Conservation (phyloP, 1,139 yeast species). For the Zygosaccharomyces sapae region DNA sequence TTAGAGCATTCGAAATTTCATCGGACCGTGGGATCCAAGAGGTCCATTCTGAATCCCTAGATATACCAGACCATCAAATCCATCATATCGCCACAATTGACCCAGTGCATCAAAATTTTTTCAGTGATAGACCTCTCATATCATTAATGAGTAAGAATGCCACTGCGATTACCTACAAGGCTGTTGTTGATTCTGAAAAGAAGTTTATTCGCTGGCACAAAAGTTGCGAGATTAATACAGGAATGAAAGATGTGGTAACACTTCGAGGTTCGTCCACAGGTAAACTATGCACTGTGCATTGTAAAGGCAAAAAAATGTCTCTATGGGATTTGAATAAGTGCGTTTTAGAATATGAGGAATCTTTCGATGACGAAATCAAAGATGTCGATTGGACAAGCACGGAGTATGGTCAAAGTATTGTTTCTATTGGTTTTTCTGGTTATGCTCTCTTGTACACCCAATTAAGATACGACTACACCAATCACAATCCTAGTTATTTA, state of each 20-base stretch:
- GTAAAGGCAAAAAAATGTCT: constrained; percentile 46
- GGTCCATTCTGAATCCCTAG: constrained; percentile 20
- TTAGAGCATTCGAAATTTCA: constrained; percentile 35
- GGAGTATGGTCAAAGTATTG: constrained; percentile 61
- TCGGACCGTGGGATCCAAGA: constrained; percentile 20
- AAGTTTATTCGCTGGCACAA: constrained; percentile 49
- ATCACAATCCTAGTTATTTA: constrained; percentile 69
- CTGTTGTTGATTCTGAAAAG: constrained; percentile 32
- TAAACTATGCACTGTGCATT: constrained; percentile 68
- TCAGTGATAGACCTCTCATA: constrained; percentile 45
- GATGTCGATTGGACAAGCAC: constrained; percentile 71
- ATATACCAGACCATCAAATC: constrained; percentile 33
- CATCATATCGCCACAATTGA: constrained; percentile 59
- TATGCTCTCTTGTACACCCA: constrained; percentile 71
- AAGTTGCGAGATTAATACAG: constrained; percentile 49
- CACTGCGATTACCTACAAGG: constrained; percentile 49
- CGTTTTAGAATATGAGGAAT: constrained; percentile 59
- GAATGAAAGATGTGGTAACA: constrained; percentile 47
- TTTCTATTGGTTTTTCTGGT: constrained; percentile 71
- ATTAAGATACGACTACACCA: constrained; percentile 82
- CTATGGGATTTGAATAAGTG: constrained; percentile 75
- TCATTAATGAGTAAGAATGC: constrained; percentile 59
- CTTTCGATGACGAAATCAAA: constrained; percentile 35
- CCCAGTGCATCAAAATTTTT: constrained; percentile 52
- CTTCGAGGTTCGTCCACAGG: constrained; percentile 72